Evolutionary conservation across 73 alveolate genomes (phyloP), one percentile per base, ranked within the genome.

Genomic region (Paraurostyla sp.): DNA sequence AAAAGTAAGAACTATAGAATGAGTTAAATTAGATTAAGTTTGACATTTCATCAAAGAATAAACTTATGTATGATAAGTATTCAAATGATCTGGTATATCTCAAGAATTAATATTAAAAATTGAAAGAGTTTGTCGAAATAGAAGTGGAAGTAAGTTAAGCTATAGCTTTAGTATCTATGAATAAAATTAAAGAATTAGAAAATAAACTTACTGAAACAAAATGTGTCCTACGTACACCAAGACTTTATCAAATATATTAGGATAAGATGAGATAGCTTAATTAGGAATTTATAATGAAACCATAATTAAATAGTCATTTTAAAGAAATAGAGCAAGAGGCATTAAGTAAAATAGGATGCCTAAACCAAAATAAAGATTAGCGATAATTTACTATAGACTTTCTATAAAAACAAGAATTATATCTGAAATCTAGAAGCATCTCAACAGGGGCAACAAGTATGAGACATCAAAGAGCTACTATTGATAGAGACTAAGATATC

Each of bases 131-230:
- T n/a, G 86, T 73, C 4, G 51, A 40, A 32, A 73, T 73, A 15
- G 86, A 73, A 49, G 11, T 30, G 0, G 3, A n/a, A 43, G 86
- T 73, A 13, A 43, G 40, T 27, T 9, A 43, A 73, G 86, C 86
- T 0, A 73, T 73, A n/a, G 65, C 71, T 46, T 3, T 9, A 73
- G 33, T 46, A 22, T 16, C 86, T 16, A 48, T 9, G 13, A 11
- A 73, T 6, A n/a, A 46, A 3, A 18, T 48, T 13, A 38, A 2
- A 9, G 40, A 45, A 15, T 51, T 73, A 6, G 71, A 73, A 29
- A 1, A 16, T 13, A 48, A 46, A 27, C 50, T 73, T 7, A 22
- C 41, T 18, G 86, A 73, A 25, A 49, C 86, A 23, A 73, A 73
- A 35, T 3, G 20, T 1, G 86, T 73, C 18, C 7, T 73, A 50